These are phyloP conservation scores for Pulveroboletus sp. DNA, from an alignment of 768 basidiomycete species.

Conservation along the genomic window DNA sequence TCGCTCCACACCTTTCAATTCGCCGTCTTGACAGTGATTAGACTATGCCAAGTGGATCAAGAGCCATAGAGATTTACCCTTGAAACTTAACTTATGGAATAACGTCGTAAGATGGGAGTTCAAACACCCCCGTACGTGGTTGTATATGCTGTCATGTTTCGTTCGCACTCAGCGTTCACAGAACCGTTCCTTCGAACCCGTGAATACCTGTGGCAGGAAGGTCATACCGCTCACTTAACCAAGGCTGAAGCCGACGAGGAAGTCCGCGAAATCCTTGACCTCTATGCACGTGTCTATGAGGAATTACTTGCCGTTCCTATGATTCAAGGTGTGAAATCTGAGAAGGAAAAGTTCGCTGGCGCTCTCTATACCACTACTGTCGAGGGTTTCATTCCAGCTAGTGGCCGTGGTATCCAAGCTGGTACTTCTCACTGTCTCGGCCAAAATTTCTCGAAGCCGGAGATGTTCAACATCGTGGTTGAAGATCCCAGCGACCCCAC, in stretches of 20 bases:
- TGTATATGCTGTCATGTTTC: neutral
- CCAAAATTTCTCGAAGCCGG: slow-evolving; percentile 93
- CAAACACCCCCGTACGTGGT: slow-evolving; percentile 86
- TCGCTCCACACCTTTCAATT: neutral
- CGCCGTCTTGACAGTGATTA: slow-evolving; percentile 27
- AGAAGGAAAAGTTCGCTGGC: slow-evolving; percentile 99
- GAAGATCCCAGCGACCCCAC: slow-evolving; percentile 83
- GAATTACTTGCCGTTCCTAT: slow-evolving; percentile 97
- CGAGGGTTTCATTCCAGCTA: slow-evolving; percentile 96
- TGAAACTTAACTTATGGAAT: slow-evolving; percentile 99
- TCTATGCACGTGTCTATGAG: slow-evolving; percentile 93
- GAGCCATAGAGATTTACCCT: slow-evolving; percentile 91
- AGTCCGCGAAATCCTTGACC: slow-evolving; percentile 90
- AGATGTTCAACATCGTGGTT: slow-evolving; percentile 98
- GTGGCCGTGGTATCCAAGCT: slow-evolving; percentile 95
- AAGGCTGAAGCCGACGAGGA: slow-evolving; percentile 88
- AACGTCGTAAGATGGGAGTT: slow-evolving; percentile 99
- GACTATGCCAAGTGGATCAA: slow-evolving; percentile 99
- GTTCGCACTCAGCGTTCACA: slow-evolving; percentile 32
- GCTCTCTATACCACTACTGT: slow-evolving; percentile 97
- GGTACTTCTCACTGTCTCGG: slow-evolving; percentile 98
- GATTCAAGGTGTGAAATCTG: slow-evolving; percentile 94
- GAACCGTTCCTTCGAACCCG: slow-evolving; percentile 98
- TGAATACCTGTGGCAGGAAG: slow-evolving; percentile 99
- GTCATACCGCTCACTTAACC: slow-evolving; percentile 91